Conservation (phyloP, 768 basidiomycete genomes). For the Rhizopogon roseolus region DNA sequence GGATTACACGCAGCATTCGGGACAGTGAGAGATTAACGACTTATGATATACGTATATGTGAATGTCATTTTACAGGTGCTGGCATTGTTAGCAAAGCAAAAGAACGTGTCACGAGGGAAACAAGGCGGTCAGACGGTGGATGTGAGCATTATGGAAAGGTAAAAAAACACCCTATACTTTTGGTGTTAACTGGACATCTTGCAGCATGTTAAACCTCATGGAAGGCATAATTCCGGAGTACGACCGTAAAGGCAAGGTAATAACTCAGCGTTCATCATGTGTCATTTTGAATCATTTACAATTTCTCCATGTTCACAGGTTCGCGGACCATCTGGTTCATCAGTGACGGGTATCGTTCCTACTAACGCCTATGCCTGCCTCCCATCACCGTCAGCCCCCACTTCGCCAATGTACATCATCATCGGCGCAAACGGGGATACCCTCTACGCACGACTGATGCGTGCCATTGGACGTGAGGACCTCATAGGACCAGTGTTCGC, state of each 20-base stretch:
- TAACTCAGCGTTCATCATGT: neutral
- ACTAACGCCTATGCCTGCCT: conserved; percentile 71
- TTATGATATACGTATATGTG: neutral
- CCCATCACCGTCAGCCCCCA: conserved; percentile 35
- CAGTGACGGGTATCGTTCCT: conserved; percentile 71
- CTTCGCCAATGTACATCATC: conserved; percentile 51
- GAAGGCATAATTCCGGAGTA: conserved; percentile 75
- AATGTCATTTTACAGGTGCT: conserved; percentile 38
- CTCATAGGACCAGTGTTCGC: conserved; percentile 50
- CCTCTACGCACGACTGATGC: conserved; percentile 66
- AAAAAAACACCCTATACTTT: neutral
- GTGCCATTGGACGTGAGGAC: conserved; percentile 51
- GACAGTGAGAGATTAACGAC: conserved; percentile 38
- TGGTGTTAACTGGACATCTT: neutral
- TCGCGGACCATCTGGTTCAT: conserved; percentile 70
- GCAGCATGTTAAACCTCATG: conserved; percentile 72
- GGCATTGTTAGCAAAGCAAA: conserved; percentile 49
- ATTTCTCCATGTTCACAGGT: conserved; percentile 30
- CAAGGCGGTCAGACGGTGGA: conserved; percentile 54
- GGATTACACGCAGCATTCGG: conserved; percentile 73
- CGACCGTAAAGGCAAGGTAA: conserved; percentile 63
- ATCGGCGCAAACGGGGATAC: conserved; percentile 72
- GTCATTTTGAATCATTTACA: neutral
- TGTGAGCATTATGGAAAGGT: conserved; percentile 74
- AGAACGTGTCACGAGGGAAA: conserved; percentile 23